Base-by-base conservation (phyloP, 306 rosid species). In the Gillenia trifoliata region DNA sequence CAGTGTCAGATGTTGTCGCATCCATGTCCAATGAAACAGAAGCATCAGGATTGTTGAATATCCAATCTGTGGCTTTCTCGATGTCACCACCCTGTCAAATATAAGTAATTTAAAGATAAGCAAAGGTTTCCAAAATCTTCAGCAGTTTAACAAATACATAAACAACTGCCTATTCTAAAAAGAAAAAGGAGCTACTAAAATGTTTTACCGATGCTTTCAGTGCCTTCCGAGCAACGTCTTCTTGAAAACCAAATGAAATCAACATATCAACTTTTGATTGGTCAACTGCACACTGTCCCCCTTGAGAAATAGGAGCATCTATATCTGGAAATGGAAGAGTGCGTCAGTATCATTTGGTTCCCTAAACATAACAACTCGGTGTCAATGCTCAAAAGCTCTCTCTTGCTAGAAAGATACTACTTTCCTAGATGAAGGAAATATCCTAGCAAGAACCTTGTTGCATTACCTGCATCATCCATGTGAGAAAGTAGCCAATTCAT, bases 41-140 rank as follows among this genome's bases (percentile, higher is more conserved):
- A 66, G 88, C 92, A 64, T 86, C 88, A 8, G 96, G 98, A 85
- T 89, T 90, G 91, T 57, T 90, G 79, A 95, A 92, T 76, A 95
- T 95, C 99, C 97, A 95, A 83, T 95, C 99, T 6, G 99, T 92
- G 22, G 99, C 99, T 85, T 89, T 95, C 88, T 90, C 99, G 75
- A 95, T 89, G 84, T 95, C 96, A 77, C 91, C 93, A 50, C 90
- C 93, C 99, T 95, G 66, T 70, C 84, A 61, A 56, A 34, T 10
- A 5, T 26, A 5, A 20, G 1, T 6, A 34, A 73, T 47, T 47
- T 15, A 64, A 57, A 28, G 50, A 59, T 26, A 72, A 45, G 31
- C 16, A 4, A 13, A 71, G 7, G 54, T 22, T 30, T 17, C 20
- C 38, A 16, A 26, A 40, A 34, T 64, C 34, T 71, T 52, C 38